Conservation (phyloP, 192 early-diverging fungal genomes). For the Coemansia asiatica region DNA sequence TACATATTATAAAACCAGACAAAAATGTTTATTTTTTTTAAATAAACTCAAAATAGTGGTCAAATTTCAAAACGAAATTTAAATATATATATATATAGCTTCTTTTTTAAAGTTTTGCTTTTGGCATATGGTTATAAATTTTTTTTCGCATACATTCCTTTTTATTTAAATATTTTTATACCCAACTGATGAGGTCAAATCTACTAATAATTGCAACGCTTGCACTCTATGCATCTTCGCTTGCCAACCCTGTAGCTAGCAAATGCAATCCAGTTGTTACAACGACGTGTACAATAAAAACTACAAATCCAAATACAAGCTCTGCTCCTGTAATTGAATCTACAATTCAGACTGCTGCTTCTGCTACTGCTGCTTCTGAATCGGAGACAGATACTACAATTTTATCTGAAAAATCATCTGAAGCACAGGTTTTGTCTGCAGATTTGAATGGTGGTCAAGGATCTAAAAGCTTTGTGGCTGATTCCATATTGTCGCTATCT, state of each 20-base stretch:
- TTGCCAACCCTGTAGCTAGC: neutral
- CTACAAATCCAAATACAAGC: neutral
- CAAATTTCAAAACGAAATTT: too few species aligned
- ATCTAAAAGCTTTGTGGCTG: neutral
- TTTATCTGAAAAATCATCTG: neutral
- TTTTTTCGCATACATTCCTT: neutral
- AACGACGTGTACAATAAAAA: neutral
- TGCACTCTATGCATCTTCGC: neutral
- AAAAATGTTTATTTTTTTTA: too few species aligned
- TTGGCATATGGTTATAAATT: neutral
- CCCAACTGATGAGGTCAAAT: neutral
- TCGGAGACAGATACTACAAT: neutral
- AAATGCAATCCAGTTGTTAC: slow-evolving; percentile 2
- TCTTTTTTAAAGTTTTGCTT: too few species aligned
- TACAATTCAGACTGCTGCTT: neutral
- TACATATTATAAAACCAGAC: too few species aligned
- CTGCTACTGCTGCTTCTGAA: neutral
- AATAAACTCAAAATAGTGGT: too few species aligned
- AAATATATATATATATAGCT: too few species aligned
- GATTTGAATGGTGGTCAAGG: neutral
- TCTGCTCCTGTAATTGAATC: neutral
- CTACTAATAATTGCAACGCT: neutral
- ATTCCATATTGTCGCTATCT: neutral
- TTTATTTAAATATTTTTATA: neutral
- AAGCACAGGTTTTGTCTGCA: neutral